These are phyloP conservation scores for Trichosporon ovoides DNA, from an alignment of 1,284 basidiomycete genomes.

Conservation along the genomic window DNA sequence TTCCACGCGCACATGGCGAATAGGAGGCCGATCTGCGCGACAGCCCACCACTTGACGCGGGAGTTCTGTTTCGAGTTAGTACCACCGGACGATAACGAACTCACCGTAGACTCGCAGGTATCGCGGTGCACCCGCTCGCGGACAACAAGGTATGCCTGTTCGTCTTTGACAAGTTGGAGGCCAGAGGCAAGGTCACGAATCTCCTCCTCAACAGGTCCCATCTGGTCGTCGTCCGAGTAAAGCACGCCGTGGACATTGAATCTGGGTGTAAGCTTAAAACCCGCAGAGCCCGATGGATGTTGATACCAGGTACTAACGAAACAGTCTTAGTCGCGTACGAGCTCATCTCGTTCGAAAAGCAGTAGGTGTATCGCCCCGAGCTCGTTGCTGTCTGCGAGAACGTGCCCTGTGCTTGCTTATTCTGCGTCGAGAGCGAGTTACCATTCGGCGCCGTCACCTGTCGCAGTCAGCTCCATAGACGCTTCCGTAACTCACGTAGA, in stretches of 20 bases:
- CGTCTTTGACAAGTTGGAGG: slow-evolving; percentile 88
- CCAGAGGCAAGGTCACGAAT: slow-evolving; percentile 82
- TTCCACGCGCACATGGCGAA: slow-evolving; percentile 93
- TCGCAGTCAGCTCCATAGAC: not conserved
- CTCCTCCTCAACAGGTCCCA: slow-evolving; percentile 93
- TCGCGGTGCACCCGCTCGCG: slow-evolving; percentile 89
- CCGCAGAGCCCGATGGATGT: slow-evolving; percentile 4
- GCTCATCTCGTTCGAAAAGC: slow-evolving; percentile 98
- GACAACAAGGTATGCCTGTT: slow-evolving; percentile 97
- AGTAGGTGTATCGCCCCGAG: slow-evolving; percentile 88
- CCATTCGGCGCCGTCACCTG: slow-evolving; percentile 74
- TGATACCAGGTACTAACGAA: slow-evolving; percentile 58
- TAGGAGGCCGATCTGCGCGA: slow-evolving; percentile 79
- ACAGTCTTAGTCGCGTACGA: slow-evolving; percentile 90
- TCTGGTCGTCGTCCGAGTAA: slow-evolving; percentile 53
- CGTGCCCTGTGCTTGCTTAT: slow-evolving; percentile 84
- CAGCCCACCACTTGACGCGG: slow-evolving; percentile 98
- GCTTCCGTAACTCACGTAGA: slow-evolving; percentile 61
- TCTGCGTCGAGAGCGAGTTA: slow-evolving; percentile 66
- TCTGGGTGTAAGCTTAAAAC: slow-evolving; percentile 50
- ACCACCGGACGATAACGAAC: slow-evolving; percentile 35
- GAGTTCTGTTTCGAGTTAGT: slow-evolving; percentile 57
- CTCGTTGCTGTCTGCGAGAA: slow-evolving; percentile 77
- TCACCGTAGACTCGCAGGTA: slow-evolving; percentile 48
- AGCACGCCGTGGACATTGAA: slow-evolving; percentile 99